phyloP scores from a whole-genome alignment of 1,284 basidiomycete species.

The Lignosus rhinocerotis region DNA sequence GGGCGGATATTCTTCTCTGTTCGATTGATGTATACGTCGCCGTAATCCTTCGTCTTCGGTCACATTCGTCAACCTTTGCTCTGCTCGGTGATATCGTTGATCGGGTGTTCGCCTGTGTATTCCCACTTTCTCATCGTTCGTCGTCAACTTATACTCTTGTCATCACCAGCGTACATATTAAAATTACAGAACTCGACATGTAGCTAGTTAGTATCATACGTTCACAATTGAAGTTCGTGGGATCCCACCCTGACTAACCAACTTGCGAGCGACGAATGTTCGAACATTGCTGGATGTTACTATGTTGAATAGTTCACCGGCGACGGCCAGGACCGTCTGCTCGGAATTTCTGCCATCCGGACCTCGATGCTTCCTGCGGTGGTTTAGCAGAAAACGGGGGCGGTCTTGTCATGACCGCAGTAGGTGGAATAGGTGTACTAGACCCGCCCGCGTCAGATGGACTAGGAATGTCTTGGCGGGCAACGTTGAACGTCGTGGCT shows the following conservation, averaged over 20 bases:
- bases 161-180: slow-evolving; percentile 31
- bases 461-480: background rate
- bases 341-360: slow-evolving; percentile 59
- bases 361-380: slow-evolving; percentile 29
- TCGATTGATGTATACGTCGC: slow-evolving; percentile 21
- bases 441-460: slow-evolving; percentile 5
- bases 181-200: slow-evolving; percentile 37
- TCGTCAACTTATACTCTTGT: slow-evolving; percentile 22
- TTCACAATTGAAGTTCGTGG: slow-evolving; percentile 21
- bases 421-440: background rate
- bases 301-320: slow-evolving; percentile 8
- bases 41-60: slow-evolving; percentile 22
- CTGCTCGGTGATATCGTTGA: slow-evolving; percentile 14
- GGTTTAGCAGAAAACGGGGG: background rate
- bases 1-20: background rate
- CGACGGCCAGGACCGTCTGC: slow-evolving; percentile 30
- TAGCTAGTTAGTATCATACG: slow-evolving; percentile 39
- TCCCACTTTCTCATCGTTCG: slow-evolving; percentile 2
- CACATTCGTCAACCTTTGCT: slow-evolving; percentile 11
- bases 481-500: slow-evolving; percentile 13
- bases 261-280: background rate
- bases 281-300: background rate
- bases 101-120: slow-evolving; percentile 16
- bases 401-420: background rate
- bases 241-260: background rate